phyloP scores from a whole-genome alignment of 805 yeast species.

The Lachancea quebecensis region DNA sequence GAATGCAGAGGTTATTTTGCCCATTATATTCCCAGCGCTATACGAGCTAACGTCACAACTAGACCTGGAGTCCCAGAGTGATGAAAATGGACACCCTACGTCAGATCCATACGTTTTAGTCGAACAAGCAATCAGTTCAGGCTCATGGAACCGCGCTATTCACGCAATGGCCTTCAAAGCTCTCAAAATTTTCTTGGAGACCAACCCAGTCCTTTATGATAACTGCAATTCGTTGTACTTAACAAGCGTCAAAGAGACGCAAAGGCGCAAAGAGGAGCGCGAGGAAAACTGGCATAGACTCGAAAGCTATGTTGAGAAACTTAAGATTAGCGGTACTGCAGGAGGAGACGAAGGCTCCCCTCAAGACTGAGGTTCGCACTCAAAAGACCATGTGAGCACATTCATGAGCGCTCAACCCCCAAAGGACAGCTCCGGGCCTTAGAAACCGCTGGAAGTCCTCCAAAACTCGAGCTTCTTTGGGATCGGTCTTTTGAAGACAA shows the following conservation, averaged over 20 bases:
- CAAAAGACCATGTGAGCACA: not conserved
- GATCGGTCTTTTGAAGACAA: too few species aligned
- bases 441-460: too few species aligned
- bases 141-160: constrained; percentile 91
- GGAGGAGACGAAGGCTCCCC: not conserved
- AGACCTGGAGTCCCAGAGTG: constrained; percentile 27
- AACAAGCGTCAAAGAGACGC: constrained; percentile 69
- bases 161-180: constrained; percentile 89
- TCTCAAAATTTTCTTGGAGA: constrained; percentile 83
- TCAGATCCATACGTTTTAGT: constrained; percentile 33
- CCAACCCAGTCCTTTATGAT: constrained; percentile 84
- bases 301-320: constrained; percentile 48
- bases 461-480: too few species aligned
- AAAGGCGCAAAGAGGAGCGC: constrained; percentile 52
- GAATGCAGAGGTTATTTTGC: constrained; percentile 84
- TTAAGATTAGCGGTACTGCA: constrained; percentile 15
- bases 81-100: constrained; percentile 19
- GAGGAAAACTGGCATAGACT: constrained; percentile 65
- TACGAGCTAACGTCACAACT: constrained; percentile 66
- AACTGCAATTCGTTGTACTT: constrained; percentile 86
- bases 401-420: too few species aligned
- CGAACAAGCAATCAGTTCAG: constrained; percentile 37
- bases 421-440: too few species aligned
- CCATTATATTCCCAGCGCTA: constrained; percentile 83
- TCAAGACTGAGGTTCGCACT: not conserved